Base-by-base conservation (phyloP, 108 stramenopile genomes). In the Aurantiochytrium sp. region DNA sequence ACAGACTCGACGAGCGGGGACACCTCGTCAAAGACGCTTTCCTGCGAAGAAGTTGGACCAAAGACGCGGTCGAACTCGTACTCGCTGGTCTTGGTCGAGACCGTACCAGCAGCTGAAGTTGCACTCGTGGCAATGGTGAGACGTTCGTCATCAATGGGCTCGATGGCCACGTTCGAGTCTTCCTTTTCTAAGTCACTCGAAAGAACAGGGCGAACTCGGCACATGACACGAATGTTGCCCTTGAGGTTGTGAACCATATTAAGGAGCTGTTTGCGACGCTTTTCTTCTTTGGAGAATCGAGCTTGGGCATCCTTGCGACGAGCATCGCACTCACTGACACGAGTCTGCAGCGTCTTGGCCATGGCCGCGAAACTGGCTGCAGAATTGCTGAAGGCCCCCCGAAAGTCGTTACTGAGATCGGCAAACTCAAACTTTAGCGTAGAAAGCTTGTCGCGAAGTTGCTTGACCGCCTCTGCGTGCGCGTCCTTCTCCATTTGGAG, bases 1-100 rank as follows among this genome's bases (percentile, higher is more conserved):
- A 93, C 95, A 59, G 94, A 94, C 23, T 92, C 89, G 43, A 95
- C 90, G n/a, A 96, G 87, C 21, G 92, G 91, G 28, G 72, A 89
- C 21, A 94, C 91, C 59, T 96, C 95, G 42, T 94, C 93, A 89
- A 95, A 96, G 23, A 96, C 89, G 58, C 71, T 91, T 8, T 92
- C 87, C 88, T 96, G 96, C 12, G 92, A 89, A 49, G 95, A 94
- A 18, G 58, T 73, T 16, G 92, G 90, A 14, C 35, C 59, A 89
- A 95, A 95, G 25, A 94, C 91, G 45, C 93, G 93, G 89, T 96
- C 96, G 87, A 96, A 96, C 55, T 95, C 94, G 92, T 73, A 93
- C 29, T 88, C 88, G 43, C 21, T 6, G 10, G 44, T 28, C 16
- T 69, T 64, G 60, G 60, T 59, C 18, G 44, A n/a, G 18, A 69